These are phyloP conservation scores for Suillus brevipes DNA, from an alignment of 768 basidiomycete genomes.

Conservation along the genomic window DNA sequence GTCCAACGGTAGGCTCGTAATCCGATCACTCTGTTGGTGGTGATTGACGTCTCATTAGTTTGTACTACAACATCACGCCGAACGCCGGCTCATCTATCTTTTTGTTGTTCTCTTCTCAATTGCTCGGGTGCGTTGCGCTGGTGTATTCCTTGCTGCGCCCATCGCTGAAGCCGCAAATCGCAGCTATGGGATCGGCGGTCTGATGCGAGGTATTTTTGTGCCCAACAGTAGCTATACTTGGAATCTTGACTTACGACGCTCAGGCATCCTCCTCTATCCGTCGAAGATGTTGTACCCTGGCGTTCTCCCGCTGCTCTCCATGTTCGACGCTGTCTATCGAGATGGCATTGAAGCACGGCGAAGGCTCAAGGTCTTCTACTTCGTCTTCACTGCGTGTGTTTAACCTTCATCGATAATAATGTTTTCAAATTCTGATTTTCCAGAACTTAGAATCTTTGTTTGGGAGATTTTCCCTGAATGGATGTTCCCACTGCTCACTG, in stretches of 20 bases:
- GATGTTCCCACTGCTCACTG: slow-evolving; percentile 45
- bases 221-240: neutral
- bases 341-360: slow-evolving; percentile 40
- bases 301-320: slow-evolving; percentile 24
- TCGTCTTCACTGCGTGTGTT: slow-evolving; percentile 31
- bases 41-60: neutral
- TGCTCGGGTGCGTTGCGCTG: slow-evolving; percentile 31
- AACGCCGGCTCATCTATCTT: slow-evolving; percentile 48
- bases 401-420: neutral
- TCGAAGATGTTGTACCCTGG: slow-evolving; percentile 45
- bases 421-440: neutral
- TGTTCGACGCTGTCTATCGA: slow-evolving; percentile 40
- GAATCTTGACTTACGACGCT: neutral
- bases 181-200: slow-evolving; percentile 52
- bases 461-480: slow-evolving; percentile 45
- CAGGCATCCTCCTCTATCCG: slow-evolving; percentile 40
- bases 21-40: no score
- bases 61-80: slow-evolving; percentile 55
- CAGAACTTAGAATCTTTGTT: slow-evolving; percentile 36
- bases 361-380: slow-evolving; percentile 51
- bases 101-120: slow-evolving; percentile 36
- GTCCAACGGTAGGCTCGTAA: slow-evolving; percentile 39
- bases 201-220: slow-evolving; percentile 43
- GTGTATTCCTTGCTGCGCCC: neutral
- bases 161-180: neutral